These are phyloP conservation scores for Tulasnella sp. DNA, from an alignment of 768 basidiomycete species.

Conservation along the genomic window DNA sequence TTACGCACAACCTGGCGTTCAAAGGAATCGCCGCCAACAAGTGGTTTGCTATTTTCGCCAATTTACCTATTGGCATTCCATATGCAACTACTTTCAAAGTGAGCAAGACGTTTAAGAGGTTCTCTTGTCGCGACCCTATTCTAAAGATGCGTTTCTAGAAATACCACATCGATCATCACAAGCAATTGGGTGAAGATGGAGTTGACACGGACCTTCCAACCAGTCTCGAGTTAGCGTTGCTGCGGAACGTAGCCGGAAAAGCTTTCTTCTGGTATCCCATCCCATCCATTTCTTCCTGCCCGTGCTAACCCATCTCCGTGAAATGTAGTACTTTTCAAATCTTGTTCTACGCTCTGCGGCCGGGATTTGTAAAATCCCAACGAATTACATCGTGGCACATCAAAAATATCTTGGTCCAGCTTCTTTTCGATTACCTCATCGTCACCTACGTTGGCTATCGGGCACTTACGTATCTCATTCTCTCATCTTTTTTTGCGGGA, in stretches of 20 bases:
- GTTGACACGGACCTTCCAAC: conserved; percentile 96
- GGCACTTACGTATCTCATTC: conserved; percentile 69
- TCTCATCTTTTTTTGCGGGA: conserved; percentile 93
- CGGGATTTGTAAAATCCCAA: conserved; percentile 85
- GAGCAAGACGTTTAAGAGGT: conserved; percentile 23
- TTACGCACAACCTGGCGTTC: conserved; percentile 97
- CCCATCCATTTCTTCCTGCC: neutral
- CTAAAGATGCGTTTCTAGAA: conserved; percentile 42
- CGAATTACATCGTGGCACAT: conserved; percentile 78
- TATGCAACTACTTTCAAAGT: conserved; percentile 96
- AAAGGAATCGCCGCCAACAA: conserved; percentile 77
- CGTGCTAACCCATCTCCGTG: neutral
- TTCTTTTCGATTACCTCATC: conserved; percentile 68
- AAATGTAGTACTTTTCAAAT: conserved; percentile 86
- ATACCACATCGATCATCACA: conserved; percentile 96
- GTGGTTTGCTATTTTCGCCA: conserved; percentile 81
- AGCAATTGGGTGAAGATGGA: conserved; percentile 90
- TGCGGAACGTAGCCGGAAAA: conserved; percentile 96
- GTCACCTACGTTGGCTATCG: conserved; percentile 45
- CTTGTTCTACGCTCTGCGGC: conserved; percentile 94
- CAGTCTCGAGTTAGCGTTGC: conserved; percentile 69
- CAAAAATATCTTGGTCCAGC: conserved; percentile 65
- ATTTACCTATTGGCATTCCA: conserved; percentile 89
- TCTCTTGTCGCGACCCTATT: neutral
- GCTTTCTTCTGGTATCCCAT: conserved; percentile 88